Base-by-base conservation (phyloP, 202 grass and related monocot species). In the Cymbopogon flexuosus region DNA sequence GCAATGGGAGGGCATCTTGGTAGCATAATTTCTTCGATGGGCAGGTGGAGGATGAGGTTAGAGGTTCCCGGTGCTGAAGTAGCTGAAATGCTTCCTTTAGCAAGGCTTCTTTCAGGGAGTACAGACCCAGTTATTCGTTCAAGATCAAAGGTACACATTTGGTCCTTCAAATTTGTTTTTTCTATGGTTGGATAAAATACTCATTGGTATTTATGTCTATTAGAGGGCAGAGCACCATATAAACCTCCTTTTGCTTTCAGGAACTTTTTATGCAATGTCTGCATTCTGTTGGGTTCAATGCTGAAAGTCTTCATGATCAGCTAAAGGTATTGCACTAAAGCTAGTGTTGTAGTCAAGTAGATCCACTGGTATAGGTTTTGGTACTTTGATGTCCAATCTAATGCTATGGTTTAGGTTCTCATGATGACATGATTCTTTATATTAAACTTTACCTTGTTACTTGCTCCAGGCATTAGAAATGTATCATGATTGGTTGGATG, bases 11-110 rank as follows among this genome's bases (percentile, higher is more conserved):
- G 92, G 70, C 95, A 98, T 90, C 82, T 98, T 81, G 89, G 92
- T 68, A 98, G 83, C 36, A 82, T 95, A 68, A 98, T 98, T 84
- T 98, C 95, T 83, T 98, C 95, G 14, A 92, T 98, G 83, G 95
- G 95, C 27, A 91, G 95, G 80, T 98, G 95, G 95, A 81, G 95
- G 73, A 90, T 98, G 88, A 88, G 95, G 83, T 64, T 98, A 56
- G 95, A 98, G 88, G 95, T 95, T 81, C 95, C 95, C 10, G 87
- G 76, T 72, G 95, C 95, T 85, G 92, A 98, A 92, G 90, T 95
- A 85, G 90, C 92, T 89, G 95, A 98, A 88, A 98, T 98, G 82
- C 92, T 98, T 90, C 95, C 95, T 79, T 83, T 98, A 79, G 92
- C 92, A 77, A 93, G 90, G 71, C 92, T 98, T 70, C 86, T 98